Conservation (phyloP, 2,329 filamentous ascomycete genomes). For the Coccinonectria pachysandricola region DNA sequence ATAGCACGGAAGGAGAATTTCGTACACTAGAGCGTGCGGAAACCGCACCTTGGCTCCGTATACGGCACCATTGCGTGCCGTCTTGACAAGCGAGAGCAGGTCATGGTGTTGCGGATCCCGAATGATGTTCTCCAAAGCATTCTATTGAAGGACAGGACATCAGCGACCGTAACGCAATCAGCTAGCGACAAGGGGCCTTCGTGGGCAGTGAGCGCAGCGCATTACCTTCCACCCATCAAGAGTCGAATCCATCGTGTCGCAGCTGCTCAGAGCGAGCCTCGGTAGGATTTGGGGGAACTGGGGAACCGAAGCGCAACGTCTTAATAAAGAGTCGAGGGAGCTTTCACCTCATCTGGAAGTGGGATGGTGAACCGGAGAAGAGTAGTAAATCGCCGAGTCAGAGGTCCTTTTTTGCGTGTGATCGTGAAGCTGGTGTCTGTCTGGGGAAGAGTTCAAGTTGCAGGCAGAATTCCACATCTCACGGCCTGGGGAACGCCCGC, state of each 20-base stretch:
- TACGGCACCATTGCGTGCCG: constrained; percentile 89
- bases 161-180: neutral
- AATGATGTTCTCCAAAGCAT: constrained; percentile 62
- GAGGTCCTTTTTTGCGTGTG: too few species aligned
- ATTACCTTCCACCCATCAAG: constrained; percentile 1
- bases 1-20: constrained; percentile 10
- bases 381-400: too few species aligned
- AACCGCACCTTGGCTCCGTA: constrained; percentile 98
- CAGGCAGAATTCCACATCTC: constrained; percentile 5
- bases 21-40: constrained; percentile 81
- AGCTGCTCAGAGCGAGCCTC: constrained; percentile 12
- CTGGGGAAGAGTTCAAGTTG: too few species aligned
- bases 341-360: too few species aligned
- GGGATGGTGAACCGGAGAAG: too few species aligned
- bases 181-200: constrained; percentile 16
- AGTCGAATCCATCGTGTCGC: constrained; percentile 14
- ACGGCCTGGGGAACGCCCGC: constrained; percentile 3
- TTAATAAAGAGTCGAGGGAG: too few species aligned
- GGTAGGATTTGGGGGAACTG: constrained; percentile 1
- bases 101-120: constrained; percentile 81
- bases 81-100: constrained; percentile 77
- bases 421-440: too few species aligned
- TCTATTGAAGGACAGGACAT: constrained; percentile 35
- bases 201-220: constrained; percentile 9
- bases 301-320: constrained; percentile 2